These are phyloP conservation scores for Coemansia sp. DNA, from an alignment of 192 early-diverging fungal species.

Conservation along the genomic window DNA sequence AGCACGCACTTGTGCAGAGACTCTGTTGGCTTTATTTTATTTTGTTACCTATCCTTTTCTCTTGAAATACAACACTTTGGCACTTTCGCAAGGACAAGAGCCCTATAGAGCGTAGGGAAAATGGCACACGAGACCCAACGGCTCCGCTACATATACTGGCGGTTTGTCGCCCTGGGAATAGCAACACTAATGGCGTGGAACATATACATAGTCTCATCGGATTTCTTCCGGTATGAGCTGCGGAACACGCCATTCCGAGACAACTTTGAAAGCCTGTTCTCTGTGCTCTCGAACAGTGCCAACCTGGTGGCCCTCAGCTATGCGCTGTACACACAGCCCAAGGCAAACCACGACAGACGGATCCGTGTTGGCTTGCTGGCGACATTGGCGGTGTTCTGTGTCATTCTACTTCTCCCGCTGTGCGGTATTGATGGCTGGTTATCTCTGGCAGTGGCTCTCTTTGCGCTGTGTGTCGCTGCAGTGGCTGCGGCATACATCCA, in stretches of 20 bases:
- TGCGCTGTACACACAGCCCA: conserved; percentile 48
- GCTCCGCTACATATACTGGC: conserved; percentile 44
- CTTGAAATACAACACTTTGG: too few relatives aligned
- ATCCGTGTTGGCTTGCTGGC: conserved; percentile 46
- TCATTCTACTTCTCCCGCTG: conserved; percentile 57
- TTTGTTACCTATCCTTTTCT: too few relatives aligned
- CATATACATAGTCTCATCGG: conserved; percentile 72
- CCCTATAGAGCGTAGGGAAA: too few relatives aligned
- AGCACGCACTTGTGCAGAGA: too few relatives aligned
- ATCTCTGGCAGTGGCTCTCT: conserved; percentile 52
- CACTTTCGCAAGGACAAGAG: too few relatives aligned
- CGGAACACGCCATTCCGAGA: conserved; percentile 59
- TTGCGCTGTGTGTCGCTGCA: conserved; percentile 56
- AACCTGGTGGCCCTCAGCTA: conserved; percentile 60
- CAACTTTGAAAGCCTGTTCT: conserved; percentile 79
- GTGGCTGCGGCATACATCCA: conserved; percentile 66
- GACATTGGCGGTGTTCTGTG: conserved; percentile 54
- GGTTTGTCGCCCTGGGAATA: conserved; percentile 68
- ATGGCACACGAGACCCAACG: not conserved
- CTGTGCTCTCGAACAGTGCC: conserved; percentile 57
- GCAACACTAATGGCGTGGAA: conserved; percentile 80
- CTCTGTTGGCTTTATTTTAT: too few relatives aligned
- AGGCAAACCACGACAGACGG: conserved; percentile 39
- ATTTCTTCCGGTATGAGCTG: conserved; percentile 66
- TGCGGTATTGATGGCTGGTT: conserved; percentile 49